Evolutionary conservation across 2,329 filamentous ascomycete species (phyloP).

Genomic region (Lasiodiplodia sp.): DNA sequence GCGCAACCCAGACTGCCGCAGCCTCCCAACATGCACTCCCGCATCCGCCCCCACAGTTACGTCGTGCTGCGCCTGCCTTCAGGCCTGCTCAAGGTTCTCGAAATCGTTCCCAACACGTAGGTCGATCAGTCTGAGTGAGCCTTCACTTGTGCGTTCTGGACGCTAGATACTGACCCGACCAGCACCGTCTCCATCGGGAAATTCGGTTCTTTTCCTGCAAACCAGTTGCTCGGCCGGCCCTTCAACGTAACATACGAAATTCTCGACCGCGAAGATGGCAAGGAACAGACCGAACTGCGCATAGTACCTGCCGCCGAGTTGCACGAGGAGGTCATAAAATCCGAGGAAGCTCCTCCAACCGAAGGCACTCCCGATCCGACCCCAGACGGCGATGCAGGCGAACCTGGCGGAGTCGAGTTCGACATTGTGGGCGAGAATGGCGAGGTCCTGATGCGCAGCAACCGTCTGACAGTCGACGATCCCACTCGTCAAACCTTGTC

Average conservation of each 20-base stretch:
- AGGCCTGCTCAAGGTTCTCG: conserved; percentile 63
- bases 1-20: background rate
- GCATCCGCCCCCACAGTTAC: conserved; percentile 59
- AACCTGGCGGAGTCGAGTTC: conserved; percentile 47
- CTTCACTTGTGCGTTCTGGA: conserved; percentile 14
- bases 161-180: conserved; percentile 25
- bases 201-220: conserved; percentile 89
- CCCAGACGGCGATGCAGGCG: conserved; percentile 49
- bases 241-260: conserved; percentile 93
- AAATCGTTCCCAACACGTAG: conserved; percentile 70
- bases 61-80: conserved; percentile 66
- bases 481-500: conserved; percentile 76
- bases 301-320: conserved; percentile 83
- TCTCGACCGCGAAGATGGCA: conserved; percentile 70
- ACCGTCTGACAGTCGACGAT: conserved; percentile 69
- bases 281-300: conserved; percentile 73
- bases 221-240: conserved; percentile 88
- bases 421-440: conserved; percentile 58
- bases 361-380: conserved; percentile 40
- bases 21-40: conserved; percentile 49
- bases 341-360: conserved; percentile 46
- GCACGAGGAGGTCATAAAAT: conserved; percentile 76
- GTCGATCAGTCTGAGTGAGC: conserved; percentile 49
- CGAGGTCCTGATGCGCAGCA: conserved; percentile 64
- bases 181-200: conserved; percentile 90